Evolutionary conservation across 441 rosid species (phyloP), one percentile per base, ranked within the genome.

Genomic region (Populus trichocarpa): DNA sequence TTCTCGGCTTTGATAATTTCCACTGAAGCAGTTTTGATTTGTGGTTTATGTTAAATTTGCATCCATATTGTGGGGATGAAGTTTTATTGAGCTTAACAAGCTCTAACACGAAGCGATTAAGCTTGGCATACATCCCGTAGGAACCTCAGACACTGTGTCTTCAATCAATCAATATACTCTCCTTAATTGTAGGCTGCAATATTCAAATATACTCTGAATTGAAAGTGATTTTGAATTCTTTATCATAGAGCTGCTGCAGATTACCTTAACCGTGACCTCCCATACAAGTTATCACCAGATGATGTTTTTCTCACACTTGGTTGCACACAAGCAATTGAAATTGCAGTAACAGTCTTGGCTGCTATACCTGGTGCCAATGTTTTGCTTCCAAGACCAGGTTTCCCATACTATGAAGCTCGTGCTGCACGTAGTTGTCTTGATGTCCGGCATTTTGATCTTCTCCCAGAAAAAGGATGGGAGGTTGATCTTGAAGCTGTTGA

Each of bases 381-480:
- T 70, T 80, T 88, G 79, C 85, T 92, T 38, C 91, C 93, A 6
- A 84, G 90, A 38, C 93, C 90, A 25, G 80, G 93, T 9, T 91
- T 79, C 79, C 90, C 91, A 32, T 67, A 59, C 79, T 93, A 91
- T 69, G 90, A 90, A 76, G 77, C 83, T 69, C 79, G 80, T 69
- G 82, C 87, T 3, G 67, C 81, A 4, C 84, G 63, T 40, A 80
- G 75, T 50, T 69, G 81, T n/a, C 88, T 91, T 1, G 90, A 89
- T 72, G 83, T 88, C 46, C 88, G 94, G 18, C 83, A 86, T 57
- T 88, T 82, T 33, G 86, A 90, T 86, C 93, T 91, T 65, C 73
- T 90, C 40, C 91, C 89, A 0, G 88, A 89, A 23, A 88, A 77
- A 10, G 90, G 85, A 25, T 90, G 90, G 92, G 91, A 88, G 80